A percentile compares a stretch with the other conserved stretches of the same genome.
These are phyloP conservation scores for Malassezia restricta DNA, from an alignment of 1,284 basidiomycete species.

Conservation along the genomic window DNA sequence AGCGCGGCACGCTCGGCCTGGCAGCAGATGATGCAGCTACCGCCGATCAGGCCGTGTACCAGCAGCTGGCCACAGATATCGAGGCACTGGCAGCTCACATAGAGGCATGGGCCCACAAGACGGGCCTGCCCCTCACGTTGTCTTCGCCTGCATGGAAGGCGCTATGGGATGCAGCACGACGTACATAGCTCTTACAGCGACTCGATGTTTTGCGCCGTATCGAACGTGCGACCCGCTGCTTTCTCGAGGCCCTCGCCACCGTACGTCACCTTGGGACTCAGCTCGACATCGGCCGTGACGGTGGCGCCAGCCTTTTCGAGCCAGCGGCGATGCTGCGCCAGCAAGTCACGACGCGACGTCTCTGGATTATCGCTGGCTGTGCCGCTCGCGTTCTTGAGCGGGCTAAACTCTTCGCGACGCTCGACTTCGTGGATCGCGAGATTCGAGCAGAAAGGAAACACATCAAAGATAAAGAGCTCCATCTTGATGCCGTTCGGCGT, in stretches of 20 bases:
- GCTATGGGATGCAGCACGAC: not conserved
- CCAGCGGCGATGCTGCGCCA: constrained; percentile 80
- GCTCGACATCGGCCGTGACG: constrained; percentile 68
- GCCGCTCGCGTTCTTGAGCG: constrained; percentile 91
- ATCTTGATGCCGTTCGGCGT: constrained; percentile 99
- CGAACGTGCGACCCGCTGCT: constrained; percentile 64
- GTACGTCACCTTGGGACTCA: constrained; percentile 78
- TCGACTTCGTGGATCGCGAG: constrained; percentile 83
- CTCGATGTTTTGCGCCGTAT: constrained; percentile 33
- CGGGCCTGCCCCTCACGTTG: not conserved
- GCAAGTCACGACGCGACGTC: constrained; percentile 75
- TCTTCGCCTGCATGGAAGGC: not conserved
- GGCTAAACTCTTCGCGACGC: constrained; percentile 82
- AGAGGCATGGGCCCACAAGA: not conserved
- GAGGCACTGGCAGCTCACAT: not conserved
- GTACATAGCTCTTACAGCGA: not conserved
- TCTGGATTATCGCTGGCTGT: constrained; percentile 84
- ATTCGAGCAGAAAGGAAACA: constrained; percentile 71
- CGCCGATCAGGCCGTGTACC: constrained; percentile 1
- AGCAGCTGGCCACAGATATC: constrained; percentile 4
- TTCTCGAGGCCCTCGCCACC: constrained; percentile 77
- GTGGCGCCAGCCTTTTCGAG: constrained; percentile 65
- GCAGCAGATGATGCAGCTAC: not conserved
- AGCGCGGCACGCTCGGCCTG: constrained; percentile 19
- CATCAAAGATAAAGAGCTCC: constrained; percentile 97